A percentile compares a stretch with the other conserved stretches of the same genome.
These are phyloP conservation scores for Parathielavia appendiculata DNA, from an alignment of 495 filamentous ascomycete species.

Conservation along the genomic window DNA sequence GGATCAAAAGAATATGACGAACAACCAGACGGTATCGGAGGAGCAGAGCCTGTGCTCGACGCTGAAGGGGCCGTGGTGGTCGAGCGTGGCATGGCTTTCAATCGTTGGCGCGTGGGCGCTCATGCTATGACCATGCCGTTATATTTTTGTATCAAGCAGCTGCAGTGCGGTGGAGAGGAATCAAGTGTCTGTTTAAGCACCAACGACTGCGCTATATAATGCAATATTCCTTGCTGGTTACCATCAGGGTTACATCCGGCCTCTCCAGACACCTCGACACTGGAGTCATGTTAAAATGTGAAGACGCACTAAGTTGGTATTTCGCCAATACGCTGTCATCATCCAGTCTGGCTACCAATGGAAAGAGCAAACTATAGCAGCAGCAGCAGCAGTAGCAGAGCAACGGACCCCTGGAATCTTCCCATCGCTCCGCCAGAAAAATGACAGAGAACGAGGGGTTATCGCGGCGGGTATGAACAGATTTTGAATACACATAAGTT, in stretches of 20 bases:
- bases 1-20: constrained; percentile 47
- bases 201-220: no score
- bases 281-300: no score
- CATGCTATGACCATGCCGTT: constrained; percentile 10
- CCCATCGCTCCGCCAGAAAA: background rate
- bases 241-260: no score
- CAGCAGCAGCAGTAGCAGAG: background rate
- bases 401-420: background rate
- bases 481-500: background rate
- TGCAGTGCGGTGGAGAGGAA: no score
- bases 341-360: no score
- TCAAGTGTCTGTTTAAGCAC: no score
- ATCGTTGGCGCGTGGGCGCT: constrained; percentile 20
- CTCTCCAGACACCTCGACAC: no score
- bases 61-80: constrained; percentile 11
- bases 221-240: no score
- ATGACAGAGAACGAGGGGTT: background rate
- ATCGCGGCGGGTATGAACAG: background rate
- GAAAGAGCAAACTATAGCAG: no score
- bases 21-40: constrained; percentile 51
- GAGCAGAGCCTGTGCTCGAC: constrained; percentile 17
- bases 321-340: no score
- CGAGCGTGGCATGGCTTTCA: constrained; percentile 19
- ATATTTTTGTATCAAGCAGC: no score
- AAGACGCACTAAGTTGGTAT: no score